phyloP scores from a whole-genome alignment of 352 stramenopile genomes.

The Pythium apleroticum region DNA sequence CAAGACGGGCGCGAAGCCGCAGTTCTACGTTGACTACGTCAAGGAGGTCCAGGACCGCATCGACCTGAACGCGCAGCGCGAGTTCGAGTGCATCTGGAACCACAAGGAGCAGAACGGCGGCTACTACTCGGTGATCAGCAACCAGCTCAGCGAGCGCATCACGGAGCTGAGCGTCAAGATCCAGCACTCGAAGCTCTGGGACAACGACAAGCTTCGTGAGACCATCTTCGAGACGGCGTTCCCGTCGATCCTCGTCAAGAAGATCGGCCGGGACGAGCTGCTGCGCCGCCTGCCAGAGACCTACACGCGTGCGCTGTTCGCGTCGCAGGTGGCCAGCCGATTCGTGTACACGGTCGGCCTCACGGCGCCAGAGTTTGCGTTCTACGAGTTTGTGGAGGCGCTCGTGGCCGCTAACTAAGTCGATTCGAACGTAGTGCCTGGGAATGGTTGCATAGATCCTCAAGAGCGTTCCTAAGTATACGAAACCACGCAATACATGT shows the following conservation, averaged over 20 bases:
- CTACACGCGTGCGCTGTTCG: constrained; percentile 81
- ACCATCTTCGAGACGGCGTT: constrained; percentile 81
- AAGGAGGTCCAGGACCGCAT: constrained; percentile 79
- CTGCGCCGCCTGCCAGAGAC: constrained; percentile 68
- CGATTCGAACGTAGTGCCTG: neutral
- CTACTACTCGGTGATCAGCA: constrained; percentile 74
- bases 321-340: constrained; percentile 75
- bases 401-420: constrained; percentile 34
- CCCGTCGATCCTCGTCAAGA: constrained; percentile 58
- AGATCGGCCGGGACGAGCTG: constrained; percentile 61
- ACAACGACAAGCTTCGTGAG: constrained; percentile 62
- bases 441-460: neutral
- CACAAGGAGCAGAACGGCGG: constrained; percentile 68
- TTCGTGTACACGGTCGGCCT: constrained; percentile 82
- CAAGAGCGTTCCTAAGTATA: neutral
- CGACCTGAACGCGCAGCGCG: constrained; percentile 70
- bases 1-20: constrained; percentile 46
- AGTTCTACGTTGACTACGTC: constrained; percentile 81
- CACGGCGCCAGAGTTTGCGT: constrained; percentile 74
- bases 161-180: constrained; percentile 83
- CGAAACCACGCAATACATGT: neutral
- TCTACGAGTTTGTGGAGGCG: constrained; percentile 84
- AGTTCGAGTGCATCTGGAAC: constrained; percentile 87
- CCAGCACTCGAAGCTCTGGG: constrained; percentile 71
- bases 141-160: constrained; percentile 80